A percentile compares a stretch with the other conserved stretches of the same genome.
Conservation (phyloP, 2,329 filamentous ascomycete genomes). For the Microsporum ferrugineum region DNA sequence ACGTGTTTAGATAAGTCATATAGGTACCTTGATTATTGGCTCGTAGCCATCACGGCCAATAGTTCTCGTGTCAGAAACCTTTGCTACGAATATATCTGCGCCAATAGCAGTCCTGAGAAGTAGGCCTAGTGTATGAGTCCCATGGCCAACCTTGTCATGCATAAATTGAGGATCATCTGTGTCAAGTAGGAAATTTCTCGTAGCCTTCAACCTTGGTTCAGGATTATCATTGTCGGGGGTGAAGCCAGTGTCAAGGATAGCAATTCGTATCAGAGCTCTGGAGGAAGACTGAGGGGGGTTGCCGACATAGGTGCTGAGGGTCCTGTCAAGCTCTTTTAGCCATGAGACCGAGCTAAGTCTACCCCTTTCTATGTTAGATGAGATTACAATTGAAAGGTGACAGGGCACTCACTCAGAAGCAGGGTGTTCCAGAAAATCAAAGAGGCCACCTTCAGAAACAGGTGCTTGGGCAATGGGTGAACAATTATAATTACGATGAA, state of each 20-base stretch:
- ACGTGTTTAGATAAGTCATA: background rate
- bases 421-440: background rate
- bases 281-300: background rate
- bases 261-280: background rate
- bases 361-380: too few relatives aligned
- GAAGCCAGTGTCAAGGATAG: background rate
- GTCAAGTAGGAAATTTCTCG: background rate
- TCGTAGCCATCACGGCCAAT: background rate
- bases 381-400: background rate
- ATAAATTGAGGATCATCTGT: background rate
- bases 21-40: background rate
- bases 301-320: background rate
- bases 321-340: too few relatives aligned
- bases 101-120: constrained; percentile 18
- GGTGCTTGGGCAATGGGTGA: background rate
- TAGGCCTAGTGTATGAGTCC: constrained; percentile 20
- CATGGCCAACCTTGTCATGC: constrained; percentile 18
- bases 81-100: constrained; percentile 21
- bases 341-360: too few relatives aligned
- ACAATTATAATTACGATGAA: background rate
- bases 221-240: background rate
- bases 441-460: background rate
- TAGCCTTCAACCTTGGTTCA: background rate
- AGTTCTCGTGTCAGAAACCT: constrained; percentile 10
- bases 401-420: background rate